These are phyloP conservation scores for Serendipita sp. DNA, from an alignment of 768 basidiomycete genomes.

Conservation along the genomic window DNA sequence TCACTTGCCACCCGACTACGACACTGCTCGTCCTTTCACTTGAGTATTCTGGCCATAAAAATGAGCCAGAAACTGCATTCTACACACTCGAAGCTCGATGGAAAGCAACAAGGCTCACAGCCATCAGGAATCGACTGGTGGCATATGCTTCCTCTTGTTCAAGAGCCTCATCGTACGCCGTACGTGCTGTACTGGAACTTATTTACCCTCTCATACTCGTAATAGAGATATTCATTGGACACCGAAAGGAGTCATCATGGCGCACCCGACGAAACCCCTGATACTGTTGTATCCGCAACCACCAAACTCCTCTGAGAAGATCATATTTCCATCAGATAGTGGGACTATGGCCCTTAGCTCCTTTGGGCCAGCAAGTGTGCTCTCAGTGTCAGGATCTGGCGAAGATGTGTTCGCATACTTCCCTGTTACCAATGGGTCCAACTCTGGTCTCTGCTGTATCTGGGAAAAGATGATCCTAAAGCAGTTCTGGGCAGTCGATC, in stretches of 20 bases:
- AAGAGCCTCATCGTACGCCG: not conserved
- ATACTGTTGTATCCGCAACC: not conserved
- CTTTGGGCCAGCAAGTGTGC: not conserved
- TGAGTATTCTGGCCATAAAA: too few species aligned
- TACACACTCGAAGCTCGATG: too few species aligned
- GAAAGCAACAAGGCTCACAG: too few species aligned
- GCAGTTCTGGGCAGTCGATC: not conserved
- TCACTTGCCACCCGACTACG: too few species aligned
- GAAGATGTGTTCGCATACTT: slow-evolving; percentile 1
- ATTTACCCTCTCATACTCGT: not conserved
- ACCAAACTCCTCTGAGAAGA: not conserved
- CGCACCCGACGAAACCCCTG: not conserved
- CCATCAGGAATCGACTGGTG: not conserved
- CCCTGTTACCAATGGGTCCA: not conserved
- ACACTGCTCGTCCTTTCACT: too few species aligned
- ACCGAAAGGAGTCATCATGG: not conserved
- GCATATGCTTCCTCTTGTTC: not conserved
- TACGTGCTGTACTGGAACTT: not conserved
- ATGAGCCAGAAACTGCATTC: too few species aligned
- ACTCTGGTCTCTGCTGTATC: not conserved
- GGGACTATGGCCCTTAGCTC: not conserved
- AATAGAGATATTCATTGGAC: not conserved
- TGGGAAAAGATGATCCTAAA: not conserved
- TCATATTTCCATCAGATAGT: not conserved
- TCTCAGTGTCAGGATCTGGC: not conserved